Percentiles rank a stretch among this genome's conserved stretches.
These are phyloP conservation scores for Solanum phureja DNA, from an alignment of 257 asterid genomes.

Conservation along the genomic window DNA sequence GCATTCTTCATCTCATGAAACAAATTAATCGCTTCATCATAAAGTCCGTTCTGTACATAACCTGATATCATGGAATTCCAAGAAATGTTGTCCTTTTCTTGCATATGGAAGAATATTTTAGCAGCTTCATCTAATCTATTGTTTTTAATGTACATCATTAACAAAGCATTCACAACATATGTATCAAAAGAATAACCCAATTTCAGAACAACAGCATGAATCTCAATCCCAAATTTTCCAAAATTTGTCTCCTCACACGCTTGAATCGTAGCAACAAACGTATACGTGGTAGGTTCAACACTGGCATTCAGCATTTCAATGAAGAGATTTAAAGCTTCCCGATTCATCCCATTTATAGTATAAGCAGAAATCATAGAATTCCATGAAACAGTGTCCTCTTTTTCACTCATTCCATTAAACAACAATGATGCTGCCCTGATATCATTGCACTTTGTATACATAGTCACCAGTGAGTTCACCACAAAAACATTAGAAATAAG, in stretches of 20 bases:
- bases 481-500: conserved; percentile 31
- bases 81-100: conserved; percentile 49
- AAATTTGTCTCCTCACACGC: conserved; percentile 41
- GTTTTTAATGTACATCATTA: conserved; percentile 55
- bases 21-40: conserved; percentile 29
- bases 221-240: conserved; percentile 37
- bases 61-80: conserved; percentile 82
- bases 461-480: conserved; percentile 47
- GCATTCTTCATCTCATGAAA: conserved; percentile 31
- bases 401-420: conserved; percentile 29
- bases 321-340: conserved; percentile 41
- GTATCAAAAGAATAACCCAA: conserved; percentile 23
- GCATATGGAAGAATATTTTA: conserved; percentile 27
- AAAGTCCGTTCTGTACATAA: conserved; percentile 47
- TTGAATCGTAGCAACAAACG: conserved; percentile 70
- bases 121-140: conserved; percentile 44
- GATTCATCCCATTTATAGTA: conserved; percentile 25
- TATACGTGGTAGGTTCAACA: conserved; percentile 49
- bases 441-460: conserved; percentile 51
- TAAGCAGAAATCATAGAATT: conserved; percentile 63
- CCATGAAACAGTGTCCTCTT: conserved; percentile 60
- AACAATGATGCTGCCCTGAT: conserved; percentile 28
- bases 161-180: conserved; percentile 59
- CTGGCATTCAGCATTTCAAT: conserved; percentile 32
- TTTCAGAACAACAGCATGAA: conserved; percentile 46